Evolutionary conservation across 176 grass and related monocot genomes (phyloP).

Genomic region (Oryza rufipogon): DNA sequence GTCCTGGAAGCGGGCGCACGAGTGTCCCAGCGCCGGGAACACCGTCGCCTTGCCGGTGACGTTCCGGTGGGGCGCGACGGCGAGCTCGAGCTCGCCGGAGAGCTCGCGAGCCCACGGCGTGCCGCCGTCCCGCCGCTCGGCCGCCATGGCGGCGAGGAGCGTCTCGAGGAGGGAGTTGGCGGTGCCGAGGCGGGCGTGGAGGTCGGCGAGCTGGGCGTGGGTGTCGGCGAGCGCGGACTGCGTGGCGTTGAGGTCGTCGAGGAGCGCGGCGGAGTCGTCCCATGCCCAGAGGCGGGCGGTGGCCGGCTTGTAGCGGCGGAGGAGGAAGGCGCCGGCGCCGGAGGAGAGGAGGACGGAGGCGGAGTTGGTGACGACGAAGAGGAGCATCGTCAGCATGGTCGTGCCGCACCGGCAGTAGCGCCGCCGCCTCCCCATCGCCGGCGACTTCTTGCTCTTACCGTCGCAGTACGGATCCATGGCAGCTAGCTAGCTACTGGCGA

Average conservation of each 20-base stretch:
- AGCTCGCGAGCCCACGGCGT: constrained; percentile 41
- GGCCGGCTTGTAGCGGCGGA: constrained; percentile 22
- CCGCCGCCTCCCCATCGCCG: too few species aligned
- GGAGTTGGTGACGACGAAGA: constrained; percentile 43
- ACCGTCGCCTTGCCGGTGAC: constrained; percentile 17
- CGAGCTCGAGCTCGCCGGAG: constrained; percentile 54
- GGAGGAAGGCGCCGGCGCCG: constrained; percentile 6
- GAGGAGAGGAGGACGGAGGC: constrained; percentile 56
- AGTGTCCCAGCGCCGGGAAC: constrained; percentile 44
- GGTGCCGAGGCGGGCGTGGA: constrained; percentile 39
- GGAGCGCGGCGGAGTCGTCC: constrained; percentile 47
- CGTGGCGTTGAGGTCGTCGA: constrained; percentile 62
- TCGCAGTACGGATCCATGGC: not conserved
- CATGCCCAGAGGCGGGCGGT: constrained; percentile 15
- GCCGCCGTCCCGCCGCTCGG: not conserved
- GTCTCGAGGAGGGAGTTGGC: too few species aligned
- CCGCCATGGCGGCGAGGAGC: constrained; percentile 30
- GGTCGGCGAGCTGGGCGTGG: constrained; percentile 37
- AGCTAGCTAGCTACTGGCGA: too few species aligned
- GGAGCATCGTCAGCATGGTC: constrained; percentile 16
- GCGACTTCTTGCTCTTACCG: not conserved
- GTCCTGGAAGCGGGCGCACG: constrained; percentile 49
- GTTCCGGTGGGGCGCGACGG: constrained; percentile 47
- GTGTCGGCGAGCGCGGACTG: constrained; percentile 37
- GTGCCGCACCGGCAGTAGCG: not conserved